phyloP scores from a whole-genome alignment of 2,329 filamentous ascomycete genomes.

The Aspergillus latus region DNA sequence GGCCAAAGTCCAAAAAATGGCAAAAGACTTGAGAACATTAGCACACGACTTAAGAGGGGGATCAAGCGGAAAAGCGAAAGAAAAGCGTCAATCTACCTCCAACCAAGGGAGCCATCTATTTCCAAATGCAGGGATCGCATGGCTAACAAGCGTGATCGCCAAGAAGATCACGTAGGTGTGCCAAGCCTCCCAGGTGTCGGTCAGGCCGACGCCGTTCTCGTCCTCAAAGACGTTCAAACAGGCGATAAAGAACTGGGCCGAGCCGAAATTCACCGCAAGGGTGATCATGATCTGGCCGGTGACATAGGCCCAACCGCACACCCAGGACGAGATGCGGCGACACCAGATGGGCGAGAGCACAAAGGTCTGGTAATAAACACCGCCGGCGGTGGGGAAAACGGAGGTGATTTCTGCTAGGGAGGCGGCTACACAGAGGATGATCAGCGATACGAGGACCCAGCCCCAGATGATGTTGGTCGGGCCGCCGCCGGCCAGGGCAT shows the following conservation, averaged over 20 bases:
- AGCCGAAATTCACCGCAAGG: constrained; percentile 71
- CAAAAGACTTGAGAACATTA: constrained; percentile 58
- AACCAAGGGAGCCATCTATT: constrained; percentile 58
- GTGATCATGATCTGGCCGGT: constrained; percentile 79
- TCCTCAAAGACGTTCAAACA: constrained; percentile 56
- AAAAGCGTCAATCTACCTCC: constrained; percentile 57
- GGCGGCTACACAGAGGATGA: constrained; percentile 64
- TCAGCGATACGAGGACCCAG: constrained; percentile 65
- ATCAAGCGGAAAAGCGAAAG: background rate
- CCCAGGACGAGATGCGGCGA: constrained; percentile 66
- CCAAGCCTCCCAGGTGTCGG: constrained; percentile 58
- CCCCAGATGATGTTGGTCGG: constrained; percentile 69
- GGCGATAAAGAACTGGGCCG: constrained; percentile 54
- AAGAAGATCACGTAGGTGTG: constrained; percentile 70
- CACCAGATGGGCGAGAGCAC: constrained; percentile 66
- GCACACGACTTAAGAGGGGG: background rate
- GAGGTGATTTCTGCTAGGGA: constrained; percentile 69
- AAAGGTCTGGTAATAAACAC: constrained; percentile 70
- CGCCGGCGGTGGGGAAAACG: constrained; percentile 66
- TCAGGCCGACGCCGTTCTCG: constrained; percentile 48
- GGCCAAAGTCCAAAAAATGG: constrained; percentile 67
- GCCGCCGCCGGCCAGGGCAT: constrained; percentile 67
- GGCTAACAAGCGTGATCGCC: constrained; percentile 63
- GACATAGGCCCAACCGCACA: constrained; percentile 72
- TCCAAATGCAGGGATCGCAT: constrained; percentile 52